These are phyloP conservation scores for Paramecium sonneborni DNA, from an alignment of 73 alveolate species.

Conservation along the genomic window DNA sequence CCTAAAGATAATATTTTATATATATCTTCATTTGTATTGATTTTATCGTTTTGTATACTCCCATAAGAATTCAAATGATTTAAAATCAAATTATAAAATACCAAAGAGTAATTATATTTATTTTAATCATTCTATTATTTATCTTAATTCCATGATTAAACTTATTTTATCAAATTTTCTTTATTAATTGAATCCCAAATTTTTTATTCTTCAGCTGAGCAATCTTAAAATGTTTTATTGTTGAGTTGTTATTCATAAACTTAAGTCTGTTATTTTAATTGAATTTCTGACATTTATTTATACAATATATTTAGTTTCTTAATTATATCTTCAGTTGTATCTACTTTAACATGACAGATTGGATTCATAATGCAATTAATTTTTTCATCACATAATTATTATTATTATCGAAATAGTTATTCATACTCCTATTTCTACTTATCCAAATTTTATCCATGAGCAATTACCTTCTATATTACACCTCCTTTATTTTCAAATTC, in stretches of 20 bases:
- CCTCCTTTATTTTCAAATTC: slow-evolving; percentile 14
- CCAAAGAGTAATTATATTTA: background rate
- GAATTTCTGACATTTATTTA: background rate
- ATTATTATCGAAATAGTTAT: background rate
- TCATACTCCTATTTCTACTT: background rate
- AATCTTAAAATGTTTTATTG: background rate
- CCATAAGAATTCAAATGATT: background rate
- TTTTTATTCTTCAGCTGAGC: background rate
- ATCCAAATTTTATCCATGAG: background rate
- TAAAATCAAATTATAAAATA: background rate
- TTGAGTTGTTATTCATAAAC: background rate
- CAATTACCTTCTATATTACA: background rate
- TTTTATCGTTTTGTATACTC: background rate
- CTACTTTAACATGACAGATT: background rate
- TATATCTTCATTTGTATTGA: background rate
- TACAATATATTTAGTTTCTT: background rate
- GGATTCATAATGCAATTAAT: slow-evolving; percentile 12
- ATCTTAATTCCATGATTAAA: background rate
- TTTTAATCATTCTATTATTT: background rate
- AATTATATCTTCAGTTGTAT: background rate
- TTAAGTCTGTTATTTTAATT: background rate
- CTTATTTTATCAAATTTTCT: background rate
- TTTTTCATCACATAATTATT: background rate
- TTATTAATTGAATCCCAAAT: background rate
- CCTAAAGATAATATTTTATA: background rate